These are phyloP conservation scores for Pleurotus cornucopiae DNA, from an alignment of 768 basidiomycete genomes.

Conservation along the genomic window DNA sequence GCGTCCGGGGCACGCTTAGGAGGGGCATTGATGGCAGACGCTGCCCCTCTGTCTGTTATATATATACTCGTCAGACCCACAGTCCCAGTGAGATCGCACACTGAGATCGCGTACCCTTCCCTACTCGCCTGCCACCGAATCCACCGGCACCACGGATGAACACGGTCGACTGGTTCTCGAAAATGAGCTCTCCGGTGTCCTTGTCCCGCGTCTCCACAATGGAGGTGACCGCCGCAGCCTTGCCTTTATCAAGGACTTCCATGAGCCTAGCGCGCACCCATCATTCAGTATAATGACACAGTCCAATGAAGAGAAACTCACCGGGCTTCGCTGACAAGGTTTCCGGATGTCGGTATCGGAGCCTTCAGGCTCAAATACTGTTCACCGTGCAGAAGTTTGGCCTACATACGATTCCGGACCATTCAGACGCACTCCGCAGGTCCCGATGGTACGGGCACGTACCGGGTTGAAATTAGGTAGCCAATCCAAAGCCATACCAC, in stretches of 20 bases:
- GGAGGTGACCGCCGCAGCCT: slow-evolving; percentile 85
- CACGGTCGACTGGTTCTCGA: slow-evolving; percentile 89
- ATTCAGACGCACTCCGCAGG: not conserved
- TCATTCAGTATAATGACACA: too few species aligned
- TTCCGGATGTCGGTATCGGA: slow-evolving; percentile 81
- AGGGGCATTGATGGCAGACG: slow-evolving; percentile 74
- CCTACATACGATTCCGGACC: slow-evolving; percentile 36
- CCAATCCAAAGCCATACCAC: slow-evolving; percentile 72
- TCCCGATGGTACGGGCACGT: slow-evolving; percentile 18
- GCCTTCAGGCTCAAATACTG: slow-evolving; percentile 88
- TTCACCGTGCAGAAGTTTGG: slow-evolving; percentile 96
- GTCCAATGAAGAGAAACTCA: slow-evolving; percentile 23
- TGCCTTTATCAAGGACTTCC: slow-evolving; percentile 88
- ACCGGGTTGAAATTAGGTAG: slow-evolving; percentile 95
- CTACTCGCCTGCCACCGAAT: slow-evolving; percentile 87
- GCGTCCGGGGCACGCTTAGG: slow-evolving; percentile 85
- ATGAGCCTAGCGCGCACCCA: slow-evolving; percentile 42
- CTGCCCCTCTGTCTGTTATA: slow-evolving; percentile 78
- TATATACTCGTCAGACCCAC: too few species aligned
- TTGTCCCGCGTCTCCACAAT: slow-evolving; percentile 81
- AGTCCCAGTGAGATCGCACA: too few species aligned
- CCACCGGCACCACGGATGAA: slow-evolving; percentile 95
- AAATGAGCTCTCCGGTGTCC: slow-evolving; percentile 70
- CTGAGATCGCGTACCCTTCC: slow-evolving; percentile 49
- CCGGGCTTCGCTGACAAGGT: slow-evolving; percentile 73